phyloP scores from a whole-genome alignment of 1,284 basidiomycete genomes.

The Papiliotrema fonsecae region DNA sequence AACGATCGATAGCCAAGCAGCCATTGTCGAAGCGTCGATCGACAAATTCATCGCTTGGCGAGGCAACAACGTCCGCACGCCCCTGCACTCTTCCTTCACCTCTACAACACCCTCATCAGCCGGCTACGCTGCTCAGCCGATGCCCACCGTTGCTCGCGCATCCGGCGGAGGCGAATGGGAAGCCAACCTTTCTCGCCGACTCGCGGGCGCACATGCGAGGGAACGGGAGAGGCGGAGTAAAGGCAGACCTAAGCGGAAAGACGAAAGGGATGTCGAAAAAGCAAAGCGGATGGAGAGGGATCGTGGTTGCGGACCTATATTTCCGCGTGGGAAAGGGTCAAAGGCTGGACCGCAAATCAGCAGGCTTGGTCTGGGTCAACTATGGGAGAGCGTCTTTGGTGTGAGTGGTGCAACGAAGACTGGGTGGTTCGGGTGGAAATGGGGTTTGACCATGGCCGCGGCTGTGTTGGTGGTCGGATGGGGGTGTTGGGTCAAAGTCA shows the following conservation, averaged over 20 bases:
- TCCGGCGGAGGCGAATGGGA: conserved; percentile 43
- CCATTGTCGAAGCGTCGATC: conserved; percentile 11
- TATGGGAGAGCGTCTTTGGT: neutral
- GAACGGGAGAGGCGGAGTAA: neutral
- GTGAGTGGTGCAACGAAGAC: neutral
- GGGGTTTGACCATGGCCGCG: conserved; percentile 8
- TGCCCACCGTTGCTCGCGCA: conserved; percentile 38
- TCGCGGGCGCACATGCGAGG: conserved; percentile 16
- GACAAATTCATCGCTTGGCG: conserved; percentile 28
- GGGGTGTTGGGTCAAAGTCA: conserved; percentile 4
- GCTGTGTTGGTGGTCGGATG: conserved; percentile 13
- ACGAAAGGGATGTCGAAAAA: neutral
- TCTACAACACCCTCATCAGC: conserved; percentile 12
- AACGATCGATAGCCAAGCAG: too few species aligned
- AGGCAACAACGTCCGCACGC: conserved; percentile 2
- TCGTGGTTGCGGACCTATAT: neutral
- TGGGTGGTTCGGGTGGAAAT: conserved; percentile 7
- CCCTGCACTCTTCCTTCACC: conserved; percentile 6
- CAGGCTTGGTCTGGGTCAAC: neutral
- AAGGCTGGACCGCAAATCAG: neutral
- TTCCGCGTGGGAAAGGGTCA: neutral
- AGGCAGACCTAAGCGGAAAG: neutral
- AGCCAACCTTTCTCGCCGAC: conserved; percentile 33
- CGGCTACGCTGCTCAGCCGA: conserved; percentile 10
- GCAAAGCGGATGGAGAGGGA: neutral